Evolutionary conservation across 1,284 basidiomycete species (phyloP).

Genomic region (Microbotryum intermedium): DNA sequence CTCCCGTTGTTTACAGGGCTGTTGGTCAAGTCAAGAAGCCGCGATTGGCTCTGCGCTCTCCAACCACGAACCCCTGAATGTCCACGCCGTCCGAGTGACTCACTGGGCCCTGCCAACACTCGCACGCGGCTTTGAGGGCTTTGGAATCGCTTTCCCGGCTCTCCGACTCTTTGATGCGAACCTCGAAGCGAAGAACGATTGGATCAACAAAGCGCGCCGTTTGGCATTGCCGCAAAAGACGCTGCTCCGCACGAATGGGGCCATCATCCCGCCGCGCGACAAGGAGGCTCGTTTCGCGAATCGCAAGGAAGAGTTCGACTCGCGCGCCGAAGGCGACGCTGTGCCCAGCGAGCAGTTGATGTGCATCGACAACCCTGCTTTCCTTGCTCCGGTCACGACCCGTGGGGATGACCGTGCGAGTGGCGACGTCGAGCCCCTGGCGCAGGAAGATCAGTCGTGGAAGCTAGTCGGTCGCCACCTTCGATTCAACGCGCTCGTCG

Average conservation of each 20-base stretch:
- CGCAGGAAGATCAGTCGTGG: slow-evolving; percentile 14
- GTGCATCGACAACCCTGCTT: slow-evolving; percentile 17
- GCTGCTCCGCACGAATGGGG: background rate
- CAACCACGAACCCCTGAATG: no score
- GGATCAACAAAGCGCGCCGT: slow-evolving; percentile 8
- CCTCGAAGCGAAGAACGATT: background rate
- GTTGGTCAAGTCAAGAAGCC: no score
- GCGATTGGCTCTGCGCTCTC: no score
- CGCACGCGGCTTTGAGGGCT: background rate
- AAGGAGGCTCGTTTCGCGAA: background rate
- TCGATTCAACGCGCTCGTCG: slow-evolving; percentile 6
- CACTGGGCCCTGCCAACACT: slow-evolving; percentile 8
- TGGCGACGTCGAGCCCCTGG: background rate
- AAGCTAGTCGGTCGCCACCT: slow-evolving; percentile 9
- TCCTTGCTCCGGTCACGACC: slow-evolving; percentile 12
- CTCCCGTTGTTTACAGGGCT: no score
- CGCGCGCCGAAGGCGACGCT: slow-evolving; percentile 1
- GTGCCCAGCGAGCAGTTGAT: slow-evolving; percentile 6
- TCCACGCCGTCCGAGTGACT: no score
- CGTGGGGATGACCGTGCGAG: slow-evolving; percentile 1
- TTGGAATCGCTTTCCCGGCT: slow-evolving; percentile 5
- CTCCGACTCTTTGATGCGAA: slow-evolving; percentile 18
- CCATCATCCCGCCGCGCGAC: background rate
- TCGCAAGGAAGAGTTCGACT: slow-evolving; percentile 17
- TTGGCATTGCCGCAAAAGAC: slow-evolving; percentile 8